Evolutionary conservation across 2,329 filamentous ascomycete species (phyloP), one percentile per base, ranked within the genome.

Genomic region (Hymenoscyphus linearis): DNA sequence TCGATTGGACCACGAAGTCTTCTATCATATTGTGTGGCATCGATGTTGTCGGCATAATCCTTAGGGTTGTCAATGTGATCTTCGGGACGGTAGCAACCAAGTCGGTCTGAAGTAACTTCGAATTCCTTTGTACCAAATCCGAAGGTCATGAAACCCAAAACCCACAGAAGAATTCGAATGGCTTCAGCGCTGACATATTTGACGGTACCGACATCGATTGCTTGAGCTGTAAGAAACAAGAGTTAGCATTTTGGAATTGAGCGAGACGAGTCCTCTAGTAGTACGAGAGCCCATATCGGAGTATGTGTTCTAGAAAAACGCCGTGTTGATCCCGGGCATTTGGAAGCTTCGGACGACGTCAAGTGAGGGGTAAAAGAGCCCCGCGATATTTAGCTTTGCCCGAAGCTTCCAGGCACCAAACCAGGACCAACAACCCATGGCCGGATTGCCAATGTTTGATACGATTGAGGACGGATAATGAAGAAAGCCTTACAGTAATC

Each of bases 181-280:
- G 92, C 92, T 76, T 96, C 91, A 57, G 91, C 88, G 60, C 90
- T 93, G 65, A 97, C 92, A 69, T 88, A 85, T 78, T 96, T 96
- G 76, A 96, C 85, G 3, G 91, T 96, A 64, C 91, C 93, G 56
- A 96, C 90, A 74, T 97, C 93, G 69, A 96, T 90, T 64, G 92
- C 93, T 76, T 97, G 93, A 58, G 90, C 71, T 73, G 53, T 25
- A 54, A n/a, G 34, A 57, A 35, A 25, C 31, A 25, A 2, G 1
- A 47, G 55, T 68, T 59, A 68, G 65, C 59, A 55, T 25, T 57
- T 57, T 36, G 12, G 25, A n/a, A n/a, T 31, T 53, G 25, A 31
- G 22, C 10, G 18, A 18, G 10, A 47, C 18, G 12, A 22, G 10
- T n/a, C n/a, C 3, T 47, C 12, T 9, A 7, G 31, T 5, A 31